phyloP scores from a whole-genome alignment of 495 filamentous ascomycete species.

The Tuber microsphaerosporum region DNA sequence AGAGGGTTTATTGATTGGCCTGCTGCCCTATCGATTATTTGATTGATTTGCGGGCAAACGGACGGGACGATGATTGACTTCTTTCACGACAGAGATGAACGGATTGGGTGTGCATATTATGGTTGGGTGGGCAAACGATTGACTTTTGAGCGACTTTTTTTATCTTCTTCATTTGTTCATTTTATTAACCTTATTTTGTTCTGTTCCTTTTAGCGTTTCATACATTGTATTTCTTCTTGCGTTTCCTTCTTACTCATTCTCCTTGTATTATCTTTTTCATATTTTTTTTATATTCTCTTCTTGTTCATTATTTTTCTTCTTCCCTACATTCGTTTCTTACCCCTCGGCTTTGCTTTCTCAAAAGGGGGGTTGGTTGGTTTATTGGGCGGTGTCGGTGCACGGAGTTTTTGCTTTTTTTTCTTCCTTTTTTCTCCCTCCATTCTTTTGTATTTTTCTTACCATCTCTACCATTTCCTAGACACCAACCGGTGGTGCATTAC shows the following conservation, averaged over 20 bases:
- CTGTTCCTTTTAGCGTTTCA: slow-evolving; percentile 4
- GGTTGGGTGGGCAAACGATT: background rate
- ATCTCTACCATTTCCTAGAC: background rate
- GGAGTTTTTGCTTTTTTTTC: slow-evolving; percentile 4
- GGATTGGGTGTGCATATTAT: background rate
- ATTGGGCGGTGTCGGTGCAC: background rate
- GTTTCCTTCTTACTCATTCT: slow-evolving; percentile 1
- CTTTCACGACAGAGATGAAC: slow-evolving; percentile 1
- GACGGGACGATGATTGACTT: background rate
- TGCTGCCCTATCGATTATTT: background rate
- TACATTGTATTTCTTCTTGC: background rate
- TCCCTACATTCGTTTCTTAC: slow-evolving; percentile 15
- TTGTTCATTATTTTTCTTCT: background rate
- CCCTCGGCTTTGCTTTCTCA: background rate
- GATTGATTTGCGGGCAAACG: background rate
- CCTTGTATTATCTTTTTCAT: slow-evolving; percentile 11
- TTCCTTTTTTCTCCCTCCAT: background rate
- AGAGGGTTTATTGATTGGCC: slow-evolving; percentile 8
- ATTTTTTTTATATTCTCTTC: slow-evolving; percentile 4
- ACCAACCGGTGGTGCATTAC: background rate
- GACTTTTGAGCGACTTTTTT: background rate
- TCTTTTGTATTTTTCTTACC: background rate
- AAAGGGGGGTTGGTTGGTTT: background rate
- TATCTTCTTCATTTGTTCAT: slow-evolving; percentile 6
- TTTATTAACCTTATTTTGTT: slow-evolving; percentile 3